These are phyloP conservation scores for Retiboletus flavoniger DNA, from an alignment of 1,284 basidiomycete genomes.

Conservation along the genomic window DNA sequence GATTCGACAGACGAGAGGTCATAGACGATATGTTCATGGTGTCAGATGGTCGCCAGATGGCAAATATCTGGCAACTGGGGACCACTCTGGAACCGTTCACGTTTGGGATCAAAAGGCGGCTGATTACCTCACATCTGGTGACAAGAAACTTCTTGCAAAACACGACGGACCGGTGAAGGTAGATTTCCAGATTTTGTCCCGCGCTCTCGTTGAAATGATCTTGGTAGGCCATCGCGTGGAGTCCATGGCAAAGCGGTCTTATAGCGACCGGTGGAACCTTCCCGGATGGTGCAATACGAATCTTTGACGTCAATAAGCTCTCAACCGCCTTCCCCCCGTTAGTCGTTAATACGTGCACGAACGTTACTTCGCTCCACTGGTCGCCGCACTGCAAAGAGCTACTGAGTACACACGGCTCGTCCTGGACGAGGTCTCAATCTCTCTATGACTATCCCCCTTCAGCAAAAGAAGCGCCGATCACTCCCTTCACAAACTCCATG, in stretches of 20 bases:
- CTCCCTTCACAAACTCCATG: slow-evolving; percentile 44
- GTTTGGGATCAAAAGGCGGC: slow-evolving; percentile 46
- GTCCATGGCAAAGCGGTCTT: slow-evolving; percentile 83
- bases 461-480: slow-evolving; percentile 24
- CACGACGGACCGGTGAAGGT: slow-evolving; percentile 59
- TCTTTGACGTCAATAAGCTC: slow-evolving; percentile 63
- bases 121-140: slow-evolving; percentile 33
- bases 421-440: slow-evolving; percentile 33
- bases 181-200: slow-evolving; percentile 15
- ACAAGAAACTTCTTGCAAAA: slow-evolving; percentile 47
- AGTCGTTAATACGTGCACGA: slow-evolving; percentile 50
- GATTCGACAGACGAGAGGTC: slow-evolving; percentile 33
- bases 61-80: slow-evolving; percentile 42
- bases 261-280: slow-evolving; percentile 83
- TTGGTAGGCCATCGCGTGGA: slow-evolving; percentile 82
- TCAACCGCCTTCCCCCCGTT: slow-evolving; percentile 34
- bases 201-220: neutral
- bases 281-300: slow-evolving; percentile 74
- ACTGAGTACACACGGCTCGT: slow-evolving; percentile 78
- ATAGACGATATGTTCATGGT: slow-evolving; percentile 44
- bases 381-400: slow-evolving; percentile 86
- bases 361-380: slow-evolving; percentile 82
- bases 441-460: slow-evolving; percentile 18
- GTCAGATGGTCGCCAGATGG: slow-evolving; percentile 47
- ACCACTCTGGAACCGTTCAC: slow-evolving; percentile 42